A percentile compares a stretch with the other conserved stretches of the same genome.
Conservation (phyloP, 441 rosid species). For the Erodium chrysanthum region DNA sequence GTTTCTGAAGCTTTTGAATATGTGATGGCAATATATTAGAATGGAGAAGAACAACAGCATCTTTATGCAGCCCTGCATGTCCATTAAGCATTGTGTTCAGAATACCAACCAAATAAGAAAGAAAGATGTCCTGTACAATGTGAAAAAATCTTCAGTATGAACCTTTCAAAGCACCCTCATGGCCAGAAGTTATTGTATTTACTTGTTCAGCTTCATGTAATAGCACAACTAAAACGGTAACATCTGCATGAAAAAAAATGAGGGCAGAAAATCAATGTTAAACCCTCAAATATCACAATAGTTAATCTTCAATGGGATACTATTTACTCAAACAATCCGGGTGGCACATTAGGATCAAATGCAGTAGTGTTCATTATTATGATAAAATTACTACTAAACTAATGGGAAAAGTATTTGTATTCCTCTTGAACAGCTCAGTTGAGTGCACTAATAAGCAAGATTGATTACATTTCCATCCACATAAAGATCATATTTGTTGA, state of each 20-base stretch:
- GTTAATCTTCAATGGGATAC: neutral
- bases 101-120: conserved; percentile 14
- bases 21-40: conserved; percentile 40
- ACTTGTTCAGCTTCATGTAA: conserved; percentile 57
- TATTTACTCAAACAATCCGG: neutral
- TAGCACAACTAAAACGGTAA: conserved; percentile 53
- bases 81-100: conserved; percentile 14
- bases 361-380: neutral
- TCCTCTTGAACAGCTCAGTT: neutral
- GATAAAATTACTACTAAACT: neutral
- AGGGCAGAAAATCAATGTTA: conserved; percentile 2
- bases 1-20: conserved; percentile 52
- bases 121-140: neutral
- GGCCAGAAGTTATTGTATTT: conserved; percentile 45
- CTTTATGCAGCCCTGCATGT: conserved; percentile 50
- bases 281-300: neutral
- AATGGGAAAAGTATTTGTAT: neutral
- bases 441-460: neutral
- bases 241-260: conserved; percentile 39
- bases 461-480: neutral
- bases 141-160: neutral
- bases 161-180: conserved; percentile 60
- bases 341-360: neutral
- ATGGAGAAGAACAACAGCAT: conserved; percentile 46
- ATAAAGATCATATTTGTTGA: neutral